Base-by-base conservation (phyloP, 2,329 filamentous ascomycete species). In the Rhynchosporium graminicola region DNA sequence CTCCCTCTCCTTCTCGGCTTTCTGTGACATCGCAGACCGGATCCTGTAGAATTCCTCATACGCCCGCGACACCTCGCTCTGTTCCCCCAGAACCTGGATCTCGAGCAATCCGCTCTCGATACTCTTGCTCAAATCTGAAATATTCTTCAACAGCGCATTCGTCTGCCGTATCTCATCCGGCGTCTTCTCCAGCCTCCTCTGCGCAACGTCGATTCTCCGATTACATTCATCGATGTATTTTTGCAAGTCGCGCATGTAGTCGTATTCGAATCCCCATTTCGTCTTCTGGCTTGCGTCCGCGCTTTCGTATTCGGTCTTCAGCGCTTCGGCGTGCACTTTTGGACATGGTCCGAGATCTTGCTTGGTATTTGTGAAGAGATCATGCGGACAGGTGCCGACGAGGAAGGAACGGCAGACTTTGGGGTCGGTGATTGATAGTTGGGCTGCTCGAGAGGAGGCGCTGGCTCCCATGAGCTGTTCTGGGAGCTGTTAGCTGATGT, bases 291-390 rank as follows among this genome's bases (percentile, higher is more conserved):
- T 89, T 1, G 88, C 80, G 3, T 89, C 80, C 0, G 95, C 86
- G 1, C 80, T 82, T 70, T 96, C 90, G 76, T 95, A 99, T 75
- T 99, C 93, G 54, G 87, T 81, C 77, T 97, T 97, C 68, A 98
- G 83, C 12, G 87, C 86, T 75, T 97, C 93, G 55, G 87, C 90
- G 79, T 99, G 95, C 31, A 94, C 84, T 75, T 94, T 95, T 56
- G 91, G 85, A 74, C 95, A 99, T 0, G 87, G 85, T 2, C 95
- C 95, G 40, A 98, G 85, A 76, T 99, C 95, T 82, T 98, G 93
- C 80, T 97, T 98, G 51, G 95, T 99, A 79, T 99, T 99, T 68
- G 94, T 99, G 83, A 99, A 99, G 74, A 99, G 91, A 75, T 99
- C 95, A 81, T 98, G 94, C 0, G 95, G 95, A 76, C 95, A 99